Conservation (phyloP, 192 early-diverging fungal species). For the Coemansia sp. region DNA sequence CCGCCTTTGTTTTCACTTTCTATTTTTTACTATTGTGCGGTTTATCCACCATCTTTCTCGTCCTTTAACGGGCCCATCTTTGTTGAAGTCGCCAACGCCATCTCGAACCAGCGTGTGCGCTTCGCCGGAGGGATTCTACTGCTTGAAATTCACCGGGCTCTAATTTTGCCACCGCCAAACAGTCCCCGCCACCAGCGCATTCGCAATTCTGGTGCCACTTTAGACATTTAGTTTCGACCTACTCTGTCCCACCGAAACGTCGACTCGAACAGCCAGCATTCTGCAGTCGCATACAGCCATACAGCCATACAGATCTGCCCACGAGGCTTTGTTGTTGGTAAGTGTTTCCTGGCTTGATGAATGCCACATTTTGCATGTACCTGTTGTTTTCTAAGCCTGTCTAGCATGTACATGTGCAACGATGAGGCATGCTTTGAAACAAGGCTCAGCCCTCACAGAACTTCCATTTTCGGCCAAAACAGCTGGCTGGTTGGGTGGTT, state of each 20-base stretch:
- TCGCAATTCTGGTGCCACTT: no score
- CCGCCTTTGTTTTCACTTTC: conserved; percentile 13
- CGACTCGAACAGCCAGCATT: not conserved
- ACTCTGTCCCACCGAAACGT: no score
- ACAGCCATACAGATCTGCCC: not conserved
- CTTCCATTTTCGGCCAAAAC: not conserved
- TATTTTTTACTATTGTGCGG: conserved; percentile 3
- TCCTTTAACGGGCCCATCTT: not conserved
- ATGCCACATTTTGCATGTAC: not conserved
- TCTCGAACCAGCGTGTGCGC: not conserved
- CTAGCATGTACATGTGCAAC: conserved; percentile 10
- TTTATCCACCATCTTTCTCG: conserved; percentile 9
- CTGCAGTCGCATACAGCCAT: not conserved
- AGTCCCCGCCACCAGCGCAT: not conserved
- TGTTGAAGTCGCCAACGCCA: not conserved
- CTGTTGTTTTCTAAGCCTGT: no score
- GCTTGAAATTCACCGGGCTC: not conserved
- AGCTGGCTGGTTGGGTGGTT: not conserved
- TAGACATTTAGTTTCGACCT: no score
- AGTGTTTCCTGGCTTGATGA: conserved; percentile 1
- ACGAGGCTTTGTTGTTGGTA: conserved; percentile 4
- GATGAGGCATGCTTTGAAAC: conserved; percentile 12
- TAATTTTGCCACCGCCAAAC: not conserved
- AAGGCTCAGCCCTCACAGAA: not conserved
- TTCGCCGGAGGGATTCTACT: not conserved